Evolutionary conservation across 148 eudicot genomes (phyloP).

Genomic region (Fallopia convolvulus): DNA sequence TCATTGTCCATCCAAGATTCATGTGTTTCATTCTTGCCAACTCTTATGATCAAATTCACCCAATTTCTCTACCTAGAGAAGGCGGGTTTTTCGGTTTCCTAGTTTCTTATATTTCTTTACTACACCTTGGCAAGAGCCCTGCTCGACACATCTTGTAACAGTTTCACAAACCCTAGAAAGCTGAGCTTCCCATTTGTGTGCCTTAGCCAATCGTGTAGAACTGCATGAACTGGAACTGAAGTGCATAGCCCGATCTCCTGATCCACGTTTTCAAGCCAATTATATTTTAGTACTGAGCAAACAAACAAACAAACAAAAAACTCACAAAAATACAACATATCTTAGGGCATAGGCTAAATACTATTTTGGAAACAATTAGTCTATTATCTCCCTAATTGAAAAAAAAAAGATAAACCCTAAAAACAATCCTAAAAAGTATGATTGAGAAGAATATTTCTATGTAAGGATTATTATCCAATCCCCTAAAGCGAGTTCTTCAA

Average conservation of each 20-base stretch:
- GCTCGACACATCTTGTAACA: conserved; percentile 41
- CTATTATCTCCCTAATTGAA: too few species aligned
- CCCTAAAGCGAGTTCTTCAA: conserved; percentile 64
- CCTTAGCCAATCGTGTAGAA: conserved; percentile 51
- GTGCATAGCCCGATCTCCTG: conserved; percentile 59
- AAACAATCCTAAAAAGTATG: too few species aligned
- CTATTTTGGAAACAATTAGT: too few species aligned
- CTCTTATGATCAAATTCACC: not conserved
- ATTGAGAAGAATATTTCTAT: too few species aligned
- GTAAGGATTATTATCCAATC: too few species aligned
- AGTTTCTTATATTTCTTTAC: conserved; percentile 4
- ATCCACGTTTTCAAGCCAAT: not conserved
- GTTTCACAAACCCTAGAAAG: conserved; percentile 48
- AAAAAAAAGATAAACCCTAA: too few species aligned
- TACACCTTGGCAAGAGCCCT: conserved; percentile 24
- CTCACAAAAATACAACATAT: too few species aligned
- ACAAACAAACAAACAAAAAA: too few species aligned
- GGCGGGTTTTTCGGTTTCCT: not conserved
- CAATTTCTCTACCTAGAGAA: not conserved
- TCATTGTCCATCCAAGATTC: not conserved
- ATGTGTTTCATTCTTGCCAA: not conserved
- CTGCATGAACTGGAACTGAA: conserved; percentile 46
- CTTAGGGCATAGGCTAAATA: too few species aligned
- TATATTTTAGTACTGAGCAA: too few species aligned
- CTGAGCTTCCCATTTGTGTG: conserved; percentile 55